A percentile compares a stretch with the other conserved stretches of the same genome.
These are phyloP conservation scores for Beauveria varroae DNA, from an alignment of 2,329 filamentous ascomycete species.

Conservation along the genomic window DNA sequence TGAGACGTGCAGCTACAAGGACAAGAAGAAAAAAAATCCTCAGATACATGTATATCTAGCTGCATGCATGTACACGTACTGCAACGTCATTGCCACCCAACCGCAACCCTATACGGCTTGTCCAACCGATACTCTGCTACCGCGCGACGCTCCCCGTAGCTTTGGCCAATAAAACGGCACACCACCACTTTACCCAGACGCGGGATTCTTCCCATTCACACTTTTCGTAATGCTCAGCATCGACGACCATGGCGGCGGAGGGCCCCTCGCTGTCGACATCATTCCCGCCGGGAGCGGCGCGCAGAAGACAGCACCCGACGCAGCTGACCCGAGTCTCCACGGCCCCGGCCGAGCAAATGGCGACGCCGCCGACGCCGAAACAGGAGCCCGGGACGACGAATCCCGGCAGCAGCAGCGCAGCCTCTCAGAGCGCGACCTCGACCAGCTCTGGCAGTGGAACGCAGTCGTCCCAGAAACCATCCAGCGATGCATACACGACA, in stretches of 20 bases:
- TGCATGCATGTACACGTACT: neutral
- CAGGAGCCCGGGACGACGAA: neutral
- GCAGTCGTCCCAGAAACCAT: conserved; percentile 31
- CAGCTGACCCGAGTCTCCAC: neutral
- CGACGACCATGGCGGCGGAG: conserved; percentile 17
- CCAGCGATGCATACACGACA: conserved; percentile 37
- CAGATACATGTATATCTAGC: neutral
- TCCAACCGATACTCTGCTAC: neutral
- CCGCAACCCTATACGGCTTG: neutral
- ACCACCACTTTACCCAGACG: neutral
- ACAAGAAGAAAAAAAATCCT: neutral
- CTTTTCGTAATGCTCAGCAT: conserved; percentile 17
- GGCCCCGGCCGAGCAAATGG: neutral
- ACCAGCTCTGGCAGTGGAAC: conserved; percentile 42
- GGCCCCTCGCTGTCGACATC: conserved; percentile 10
- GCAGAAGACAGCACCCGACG: conserved; percentile 2
- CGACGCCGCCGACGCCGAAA: neutral
- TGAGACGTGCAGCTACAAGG: neutral
- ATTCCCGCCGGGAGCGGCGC: conserved; percentile 9
- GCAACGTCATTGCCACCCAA: conserved; percentile 4
- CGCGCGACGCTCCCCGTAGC: neutral
- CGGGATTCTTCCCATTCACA: neutral
- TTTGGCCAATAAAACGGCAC: neutral
- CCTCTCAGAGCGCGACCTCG: conserved; percentile 28
- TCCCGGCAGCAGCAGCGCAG: neutral